Base-by-base conservation (phyloP, 495 filamentous ascomycete species). In the Penicillium lividum region DNA sequence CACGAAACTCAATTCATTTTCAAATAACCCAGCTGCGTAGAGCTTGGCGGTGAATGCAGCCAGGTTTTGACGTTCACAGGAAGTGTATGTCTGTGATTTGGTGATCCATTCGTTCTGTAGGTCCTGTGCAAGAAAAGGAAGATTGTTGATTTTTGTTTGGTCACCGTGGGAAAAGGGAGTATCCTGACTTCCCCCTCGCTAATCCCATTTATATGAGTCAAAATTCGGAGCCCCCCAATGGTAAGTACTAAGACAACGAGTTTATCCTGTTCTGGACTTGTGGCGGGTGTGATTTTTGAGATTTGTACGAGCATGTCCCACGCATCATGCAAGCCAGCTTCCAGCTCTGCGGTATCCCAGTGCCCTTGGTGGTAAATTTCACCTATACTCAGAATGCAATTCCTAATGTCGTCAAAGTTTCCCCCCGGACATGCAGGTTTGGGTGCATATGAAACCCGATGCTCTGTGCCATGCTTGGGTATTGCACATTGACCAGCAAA, bases 281-380 rank as follows among this genome's bases (percentile, higher is more conserved):
- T 11, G 15, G 40, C 40, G 40, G 40, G 40, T 10, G 40, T 43
- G 16, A 7, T 15, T 16, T 43, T 43, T 43, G 40, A 43, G 16
- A 11, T 43, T 43, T 43, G 40, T 43, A 43, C 16, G 40, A 43
- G 40, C 13, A 43, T 16, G 40, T 43, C 40, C 40, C 40, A 43
- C 40, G 40, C 40, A 16, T 43, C 40, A 43, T 43, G 40, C 16
- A 43, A 43, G 40, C 40, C 40, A 43, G 40, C 40, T 43, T 43
- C 40, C 16, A 43, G 5, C 6, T 43, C 3, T 43, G 40, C 40
- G 5, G 40, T 16, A 43, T 43, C 16, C 40, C 40, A 43, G 40
- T 43, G 40, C 16, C 16, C 13, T 43, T 43, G 40, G 40, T 43
- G 40, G 13, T 43, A 43, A 2, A 16, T 8, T 43, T 43, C 40